Evolutionary conservation across 2,329 filamentous ascomycete genomes (phyloP), one percentile per base, ranked within the genome.

Genomic region (Alternaria infectoria): DNA sequence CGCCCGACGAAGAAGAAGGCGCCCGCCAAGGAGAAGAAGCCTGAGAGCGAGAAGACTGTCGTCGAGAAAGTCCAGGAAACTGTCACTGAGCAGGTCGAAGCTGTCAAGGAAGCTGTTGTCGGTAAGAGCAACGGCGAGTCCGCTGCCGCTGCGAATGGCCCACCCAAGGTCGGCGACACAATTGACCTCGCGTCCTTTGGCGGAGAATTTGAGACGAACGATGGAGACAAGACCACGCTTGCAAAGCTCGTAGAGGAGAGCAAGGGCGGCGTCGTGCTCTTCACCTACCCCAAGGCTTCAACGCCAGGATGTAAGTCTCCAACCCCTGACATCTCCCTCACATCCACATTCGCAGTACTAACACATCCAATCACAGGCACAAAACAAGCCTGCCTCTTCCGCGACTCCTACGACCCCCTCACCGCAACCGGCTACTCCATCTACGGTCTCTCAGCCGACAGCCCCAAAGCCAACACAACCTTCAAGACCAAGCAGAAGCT

Each of bases 271-370:
- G 91, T 98, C 46, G 93, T 97, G 32, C 83, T 98, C 28, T 97
- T 99, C 81, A 97, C 94, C 30, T 98, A 98, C 78, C 96, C 96
- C 62, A 96, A 92, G 83, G 96, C 96, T 12, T 96, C 91, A 26
- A 99, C 96, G 21, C 93, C 93, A 40, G 95, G 95, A 67, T 98
- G 95, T 97, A 89, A 88, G 93, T 83, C 10, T 36, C 47, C 21
- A 15, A 40, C 52, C 47, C 19, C 43, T 45, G 25, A 57, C 46
- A 59, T 21, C 21, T 54, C 51, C 8, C 0, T 28, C 52, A 3
- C 11, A 12, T 28, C 11, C n/a, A 23, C 47, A 17, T 23, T 23
- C 23, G 15, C 21, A 9, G 43, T 26, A 55, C 69, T 76, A 23
- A 76, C 60, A 45, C n/a, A 23, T 10, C 7, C 32, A 15, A 12